Evolutionary conservation across 495 filamentous ascomycete genomes (phyloP).

Genomic region (Xylaria nigripes): DNA sequence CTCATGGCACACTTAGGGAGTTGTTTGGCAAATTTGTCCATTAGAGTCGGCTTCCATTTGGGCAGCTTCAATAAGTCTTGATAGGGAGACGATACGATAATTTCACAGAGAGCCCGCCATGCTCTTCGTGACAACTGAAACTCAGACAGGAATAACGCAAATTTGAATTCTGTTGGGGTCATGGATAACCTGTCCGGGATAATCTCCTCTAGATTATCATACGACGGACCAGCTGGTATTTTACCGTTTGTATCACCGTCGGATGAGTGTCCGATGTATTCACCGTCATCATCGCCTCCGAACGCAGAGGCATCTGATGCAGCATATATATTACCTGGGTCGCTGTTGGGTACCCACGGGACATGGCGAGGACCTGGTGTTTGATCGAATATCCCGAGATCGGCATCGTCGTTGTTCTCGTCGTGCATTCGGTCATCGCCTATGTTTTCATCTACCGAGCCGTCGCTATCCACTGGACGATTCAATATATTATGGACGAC

Average conservation of each 20-base stretch:
- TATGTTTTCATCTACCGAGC: too few species aligned
- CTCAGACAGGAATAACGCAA: background rate
- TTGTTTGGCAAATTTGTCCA: background rate
- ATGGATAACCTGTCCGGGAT: background rate
- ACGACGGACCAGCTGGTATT: background rate
- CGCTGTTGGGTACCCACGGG: background rate
- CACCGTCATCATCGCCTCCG: background rate
- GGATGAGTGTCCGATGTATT: background rate
- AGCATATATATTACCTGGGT: background rate
- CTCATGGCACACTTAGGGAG: background rate
- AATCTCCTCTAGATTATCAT: background rate
- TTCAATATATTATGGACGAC: background rate
- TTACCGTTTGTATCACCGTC: background rate
- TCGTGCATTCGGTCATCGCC: too few species aligned
- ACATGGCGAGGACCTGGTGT: background rate
- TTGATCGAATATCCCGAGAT: too few species aligned
- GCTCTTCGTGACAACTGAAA: background rate
- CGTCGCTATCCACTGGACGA: background rate
- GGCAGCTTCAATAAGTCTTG: background rate
- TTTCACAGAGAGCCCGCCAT: background rate
- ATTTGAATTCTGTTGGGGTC: background rate
- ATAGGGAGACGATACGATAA: background rate
- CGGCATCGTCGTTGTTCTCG: too few species aligned
- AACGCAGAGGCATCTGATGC: background rate
- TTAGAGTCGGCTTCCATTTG: background rate